phyloP scores from a whole-genome alignment of 2,329 filamentous ascomycete species.

The Fusarium annulatum region DNA sequence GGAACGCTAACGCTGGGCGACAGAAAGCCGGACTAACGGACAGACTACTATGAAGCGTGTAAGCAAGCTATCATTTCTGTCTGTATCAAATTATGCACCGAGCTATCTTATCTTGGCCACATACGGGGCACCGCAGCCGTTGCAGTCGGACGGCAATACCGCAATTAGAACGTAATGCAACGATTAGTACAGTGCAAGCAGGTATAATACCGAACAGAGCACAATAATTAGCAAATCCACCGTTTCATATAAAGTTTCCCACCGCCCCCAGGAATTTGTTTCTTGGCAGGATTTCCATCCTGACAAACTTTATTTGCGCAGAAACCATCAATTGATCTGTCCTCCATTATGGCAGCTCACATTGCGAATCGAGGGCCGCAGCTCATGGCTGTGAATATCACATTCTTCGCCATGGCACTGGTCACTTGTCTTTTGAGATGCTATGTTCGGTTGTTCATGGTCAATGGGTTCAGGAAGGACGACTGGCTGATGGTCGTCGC shows the following conservation, averaged over 20 bases:
- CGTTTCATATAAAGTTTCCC: conserved; percentile 18
- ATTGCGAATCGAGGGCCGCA: conserved; percentile 46
- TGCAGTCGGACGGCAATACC: conserved; percentile 3
- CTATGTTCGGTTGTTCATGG: conserved; percentile 49
- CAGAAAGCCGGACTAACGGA: background rate
- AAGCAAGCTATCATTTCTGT: background rate
- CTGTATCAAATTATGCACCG: background rate
- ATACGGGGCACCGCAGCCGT: conserved; percentile 43
- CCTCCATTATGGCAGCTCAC: conserved; percentile 19
- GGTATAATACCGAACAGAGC: background rate
- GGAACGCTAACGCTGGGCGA: background rate
- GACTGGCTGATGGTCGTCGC: conserved; percentile 53
- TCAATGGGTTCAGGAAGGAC: conserved; percentile 51
- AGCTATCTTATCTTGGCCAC: background rate
- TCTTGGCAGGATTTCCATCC: conserved; percentile 8
- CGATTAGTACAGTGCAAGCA: background rate
- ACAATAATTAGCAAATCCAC: background rate
- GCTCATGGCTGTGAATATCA: conserved; percentile 49
- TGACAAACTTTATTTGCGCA: conserved; percentile 4
- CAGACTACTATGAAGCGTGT: accelerated
- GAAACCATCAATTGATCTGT: background rate
- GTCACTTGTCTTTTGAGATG: conserved; percentile 46
- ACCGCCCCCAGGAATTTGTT: background rate
- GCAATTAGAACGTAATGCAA: background rate
- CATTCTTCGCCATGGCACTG: conserved; percentile 42